Percentiles rank a stretch among this genome's conserved stretches.
These are phyloP conservation scores for Starmerella riodocensis DNA, from an alignment of 805 yeast genomes.

Conservation along the genomic window DNA sequence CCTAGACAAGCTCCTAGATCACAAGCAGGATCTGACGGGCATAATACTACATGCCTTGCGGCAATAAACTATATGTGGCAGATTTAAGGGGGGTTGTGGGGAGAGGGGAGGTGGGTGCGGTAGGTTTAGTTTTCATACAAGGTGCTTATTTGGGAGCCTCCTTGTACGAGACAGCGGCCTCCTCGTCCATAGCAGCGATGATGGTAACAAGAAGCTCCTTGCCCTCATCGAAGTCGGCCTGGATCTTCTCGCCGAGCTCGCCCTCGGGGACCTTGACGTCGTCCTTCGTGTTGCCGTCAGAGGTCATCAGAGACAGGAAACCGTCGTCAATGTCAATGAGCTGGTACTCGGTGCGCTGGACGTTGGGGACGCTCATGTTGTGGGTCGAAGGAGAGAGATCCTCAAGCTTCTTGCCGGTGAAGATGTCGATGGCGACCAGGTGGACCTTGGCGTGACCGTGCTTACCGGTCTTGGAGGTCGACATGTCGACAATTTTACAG, in stretches of 20 bases:
- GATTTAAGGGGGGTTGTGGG: too few species aligned
- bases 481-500: conserved; percentile 99
- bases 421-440: conserved; percentile 96
- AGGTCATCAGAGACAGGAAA: conserved; percentile 89
- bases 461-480: conserved; percentile 99
- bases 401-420: conserved; percentile 98
- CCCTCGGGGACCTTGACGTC: conserved; percentile 98
- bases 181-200: conserved; percentile 98
- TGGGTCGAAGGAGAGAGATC: conserved; percentile 99
- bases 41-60: too few species aligned
- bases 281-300: conserved; percentile 97
- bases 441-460: conserved; percentile 99
- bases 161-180: conserved; percentile 96
- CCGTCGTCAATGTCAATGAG: conserved; percentile 96
- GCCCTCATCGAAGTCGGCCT: conserved; percentile 91
- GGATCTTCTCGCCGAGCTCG: conserved; percentile 88
- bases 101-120: too few species aligned
- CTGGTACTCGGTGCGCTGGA: conserved; percentile 89
- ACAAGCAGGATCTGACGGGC: too few species aligned
- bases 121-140: too few species aligned
- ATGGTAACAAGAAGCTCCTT: conserved; percentile 94
- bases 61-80: too few species aligned
- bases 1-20: too few species aligned
- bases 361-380: conserved; percentile 99
- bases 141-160: conserved; percentile 57